Evolutionary conservation across 441 rosid species (phyloP), one percentile per base, ranked within the genome.

Genomic region (Raphanus hybrid): DNA sequence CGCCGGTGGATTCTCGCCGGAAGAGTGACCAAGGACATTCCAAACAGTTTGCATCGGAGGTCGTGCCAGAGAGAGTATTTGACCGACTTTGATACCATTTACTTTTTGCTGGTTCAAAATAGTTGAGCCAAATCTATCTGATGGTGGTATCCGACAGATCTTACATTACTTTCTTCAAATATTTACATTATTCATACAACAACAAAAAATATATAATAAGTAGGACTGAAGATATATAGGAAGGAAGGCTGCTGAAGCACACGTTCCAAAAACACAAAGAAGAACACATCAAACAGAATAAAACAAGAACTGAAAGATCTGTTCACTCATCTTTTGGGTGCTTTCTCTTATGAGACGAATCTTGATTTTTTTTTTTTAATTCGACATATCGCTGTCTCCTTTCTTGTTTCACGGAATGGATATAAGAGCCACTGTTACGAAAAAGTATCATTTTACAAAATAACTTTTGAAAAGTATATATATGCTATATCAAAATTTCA

Each of bases 121-220:
- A 29, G 4, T 29, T 29, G 34, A 29, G 34, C 34, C 34, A 29
- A 29, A 29, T 59, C 57, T 39, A 20, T 37, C 5, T 23, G 50
- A 34, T 12, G 32, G 52, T 69, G 63, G 61, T 67, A 55, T 69
- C 50, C 73, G 43, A 61, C 50, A 12, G 50, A 43, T 43, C 50
- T 14, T 50, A 50, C 20, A 50, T 50, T 41, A 41, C 48, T 41
- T 9, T 50, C 55, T 50, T 50, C 57, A 50, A 14, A 50, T 50
- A 50, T 50, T 48, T 14, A 14, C 57, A 50, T 50, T 50, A 50
- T 50, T 50, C 57, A 50, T 14, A 15, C 57, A 50, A 50, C 9
- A 50, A 50, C 57, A 50, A 50, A 14, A 43, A 50, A 14, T 14
- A 14, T 14, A 50, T n/a, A 14, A 50, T 50, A 50, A 50, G 57